These are phyloP conservation scores for Aureobasidium sp. DNA, from an alignment of 2,329 filamentous ascomycete genomes.

Conservation along the genomic window DNA sequence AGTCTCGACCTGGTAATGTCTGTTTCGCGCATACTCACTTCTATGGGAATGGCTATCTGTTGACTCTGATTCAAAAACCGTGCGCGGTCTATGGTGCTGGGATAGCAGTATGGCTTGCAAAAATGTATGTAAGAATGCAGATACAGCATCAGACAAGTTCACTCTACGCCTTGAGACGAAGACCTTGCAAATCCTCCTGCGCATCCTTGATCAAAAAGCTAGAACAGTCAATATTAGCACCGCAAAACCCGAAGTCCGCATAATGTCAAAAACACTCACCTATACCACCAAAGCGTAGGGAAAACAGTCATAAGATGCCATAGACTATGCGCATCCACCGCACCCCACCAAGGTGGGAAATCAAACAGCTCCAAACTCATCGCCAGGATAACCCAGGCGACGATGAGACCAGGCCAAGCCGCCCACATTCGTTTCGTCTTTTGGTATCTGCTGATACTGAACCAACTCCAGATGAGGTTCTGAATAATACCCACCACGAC, in stretches of 20 bases:
- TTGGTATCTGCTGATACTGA: conserved; percentile 68
- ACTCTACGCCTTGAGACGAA: conserved; percentile 61
- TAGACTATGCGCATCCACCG: conserved; percentile 86
- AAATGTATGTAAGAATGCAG: neutral
- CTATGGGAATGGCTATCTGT: neutral
- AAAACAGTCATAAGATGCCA: conserved; percentile 93
- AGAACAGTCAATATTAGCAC: conserved; percentile 13
- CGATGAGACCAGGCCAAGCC: conserved; percentile 81
- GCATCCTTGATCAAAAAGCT: conserved; percentile 86
- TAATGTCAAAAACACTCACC: conserved; percentile 53
- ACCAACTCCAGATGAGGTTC: conserved; percentile 80
- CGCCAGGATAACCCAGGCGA: conserved; percentile 82
- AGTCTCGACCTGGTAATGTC: neutral
- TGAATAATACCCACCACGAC: conserved; percentile 72
- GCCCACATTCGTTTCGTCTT: conserved; percentile 71
- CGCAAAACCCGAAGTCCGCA: neutral
- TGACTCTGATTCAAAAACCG: neutral
- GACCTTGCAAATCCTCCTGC: conserved; percentile 68
- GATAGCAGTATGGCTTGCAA: neutral
- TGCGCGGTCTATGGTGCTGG: neutral
- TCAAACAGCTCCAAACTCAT: conserved; percentile 97
- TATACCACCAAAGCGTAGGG: conserved; percentile 87
- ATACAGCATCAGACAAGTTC: neutral
- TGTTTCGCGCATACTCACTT: too few species aligned
- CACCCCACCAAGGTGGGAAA: conserved; percentile 76